These are phyloP conservation scores for Dendrothele bispora DNA, from an alignment of 768 basidiomycete species.

Conservation along the genomic window DNA sequence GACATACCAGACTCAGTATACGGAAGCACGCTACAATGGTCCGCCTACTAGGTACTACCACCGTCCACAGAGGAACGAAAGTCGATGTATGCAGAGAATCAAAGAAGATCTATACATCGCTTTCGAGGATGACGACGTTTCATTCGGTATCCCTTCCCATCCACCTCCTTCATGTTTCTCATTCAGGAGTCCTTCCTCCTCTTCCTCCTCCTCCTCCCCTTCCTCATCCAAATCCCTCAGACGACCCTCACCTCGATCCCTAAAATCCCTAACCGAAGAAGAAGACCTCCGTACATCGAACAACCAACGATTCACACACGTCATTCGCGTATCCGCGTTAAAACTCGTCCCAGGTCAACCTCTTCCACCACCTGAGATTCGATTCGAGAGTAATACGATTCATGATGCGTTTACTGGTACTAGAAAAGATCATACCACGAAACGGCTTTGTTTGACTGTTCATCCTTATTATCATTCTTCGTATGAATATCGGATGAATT, in stretches of 20 bases:
- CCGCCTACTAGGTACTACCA: no score
- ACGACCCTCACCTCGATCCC: no score
- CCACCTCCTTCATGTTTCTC: no score
- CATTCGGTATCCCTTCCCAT: conserved; percentile 4
- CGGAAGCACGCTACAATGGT: no score
- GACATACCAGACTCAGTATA: no score
- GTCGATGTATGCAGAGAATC: conserved; percentile 19
- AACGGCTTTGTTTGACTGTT: background rate
- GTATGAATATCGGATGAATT: background rate
- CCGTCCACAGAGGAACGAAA: conserved; percentile 14
- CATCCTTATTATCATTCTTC: background rate
- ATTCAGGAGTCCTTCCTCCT: no score
- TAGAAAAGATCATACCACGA: no score
- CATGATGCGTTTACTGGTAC: no score
- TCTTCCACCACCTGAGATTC: conserved; percentile 2
- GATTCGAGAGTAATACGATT: no score
- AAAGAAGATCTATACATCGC: conserved; percentile 19
- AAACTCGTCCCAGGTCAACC: conserved; percentile 6
- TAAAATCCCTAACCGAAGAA: background rate
- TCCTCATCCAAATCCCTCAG: no score
- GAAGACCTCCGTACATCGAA: conserved; percentile 9
- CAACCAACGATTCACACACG: conserved; percentile 15
- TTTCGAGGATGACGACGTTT: conserved; percentile 19
- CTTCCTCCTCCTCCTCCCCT: no score
- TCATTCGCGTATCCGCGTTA: conserved; percentile 7